Percentiles rank a stretch among this genome's conserved stretches.
phyloP scores from a whole-genome alignment of 257 asterid species.

The Coffea eugenioides region DNA sequence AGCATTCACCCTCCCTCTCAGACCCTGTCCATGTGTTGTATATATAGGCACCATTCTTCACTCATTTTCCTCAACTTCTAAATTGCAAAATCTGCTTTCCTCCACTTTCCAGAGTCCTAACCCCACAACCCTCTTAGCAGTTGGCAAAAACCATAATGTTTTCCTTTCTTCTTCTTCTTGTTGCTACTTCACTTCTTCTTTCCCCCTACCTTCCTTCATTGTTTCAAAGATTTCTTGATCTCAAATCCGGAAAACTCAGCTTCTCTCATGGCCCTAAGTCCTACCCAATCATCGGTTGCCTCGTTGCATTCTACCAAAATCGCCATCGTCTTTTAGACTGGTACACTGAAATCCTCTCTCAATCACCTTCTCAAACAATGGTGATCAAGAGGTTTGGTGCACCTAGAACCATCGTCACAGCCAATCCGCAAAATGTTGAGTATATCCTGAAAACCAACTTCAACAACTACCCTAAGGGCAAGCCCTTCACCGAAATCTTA shows the following conservation, averaged over 20 bases:
- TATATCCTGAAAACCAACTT: conserved; percentile 63
- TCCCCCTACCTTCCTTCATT: not conserved
- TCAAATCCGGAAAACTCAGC: not conserved
- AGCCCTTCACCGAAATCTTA: conserved; percentile 55
- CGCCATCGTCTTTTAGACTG: conserved; percentile 53
- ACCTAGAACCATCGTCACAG: conserved; percentile 49
- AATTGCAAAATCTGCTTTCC: not conserved
- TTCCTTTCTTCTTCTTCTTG: not conserved
- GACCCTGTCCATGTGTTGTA: not conserved
- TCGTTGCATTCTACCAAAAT: conserved; percentile 56
- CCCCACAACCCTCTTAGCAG: not conserved
- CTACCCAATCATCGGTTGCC: conserved; percentile 41
- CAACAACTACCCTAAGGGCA: conserved; percentile 63
- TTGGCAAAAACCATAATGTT: not conserved
- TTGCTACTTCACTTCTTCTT: not conserved
- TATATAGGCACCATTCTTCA: not conserved
- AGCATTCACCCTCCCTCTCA: no score
- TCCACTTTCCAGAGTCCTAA: not conserved
- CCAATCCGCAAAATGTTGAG: conserved; percentile 64
- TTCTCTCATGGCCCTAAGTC: conserved; percentile 1
- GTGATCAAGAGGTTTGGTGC: conserved; percentile 24
- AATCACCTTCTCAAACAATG: conserved; percentile 29
- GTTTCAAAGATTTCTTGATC: not conserved
- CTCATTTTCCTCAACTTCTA: not conserved
- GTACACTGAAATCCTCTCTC: conserved; percentile 57